These are phyloP conservation scores for Rubus idaeus DNA, from an alignment of 306 rosid genomes.

Conservation along the genomic window DNA sequence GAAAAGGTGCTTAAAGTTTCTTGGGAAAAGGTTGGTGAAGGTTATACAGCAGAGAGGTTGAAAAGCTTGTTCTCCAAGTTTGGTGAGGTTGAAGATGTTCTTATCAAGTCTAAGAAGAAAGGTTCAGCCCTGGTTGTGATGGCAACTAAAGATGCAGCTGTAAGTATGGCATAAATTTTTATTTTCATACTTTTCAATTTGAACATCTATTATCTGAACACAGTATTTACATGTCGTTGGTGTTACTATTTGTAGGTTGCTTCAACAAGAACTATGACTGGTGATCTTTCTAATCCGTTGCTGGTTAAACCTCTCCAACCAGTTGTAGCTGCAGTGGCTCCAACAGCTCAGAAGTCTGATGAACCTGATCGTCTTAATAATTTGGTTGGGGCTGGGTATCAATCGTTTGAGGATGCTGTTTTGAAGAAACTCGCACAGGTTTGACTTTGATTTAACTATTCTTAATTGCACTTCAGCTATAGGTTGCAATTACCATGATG, in stretches of 20 bases:
- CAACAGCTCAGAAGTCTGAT: constrained; percentile 39
- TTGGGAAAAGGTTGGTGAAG: constrained; percentile 86
- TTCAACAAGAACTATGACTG: constrained; percentile 56
- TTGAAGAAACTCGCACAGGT: constrained; percentile 79
- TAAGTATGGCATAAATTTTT: constrained; percentile 31
- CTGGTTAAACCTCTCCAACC: constrained; percentile 81
- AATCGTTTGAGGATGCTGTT: constrained; percentile 81
- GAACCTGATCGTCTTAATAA: constrained; percentile 44
- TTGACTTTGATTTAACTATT: neutral
- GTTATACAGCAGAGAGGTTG: constrained; percentile 67
- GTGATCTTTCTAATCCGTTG: constrained; percentile 80
- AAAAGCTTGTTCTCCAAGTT: constrained; percentile 63
- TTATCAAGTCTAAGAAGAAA: constrained; percentile 73
- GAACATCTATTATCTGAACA: neutral
- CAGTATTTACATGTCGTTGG: constrained; percentile 12
- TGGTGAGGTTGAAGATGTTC: constrained; percentile 89
- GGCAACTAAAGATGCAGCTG: constrained; percentile 82
- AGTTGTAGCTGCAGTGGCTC: constrained; percentile 36
- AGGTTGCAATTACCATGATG: constrained; percentile 6
- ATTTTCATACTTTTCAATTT: neutral
- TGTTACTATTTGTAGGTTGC: constrained; percentile 52
- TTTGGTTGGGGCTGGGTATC: constrained; percentile 75
- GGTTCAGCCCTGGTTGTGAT: constrained; percentile 91
- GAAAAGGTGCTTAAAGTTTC: constrained; percentile 80
- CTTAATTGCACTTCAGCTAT: neutral